phyloP scores from a whole-genome alignment of 306 rosid genomes.

The Prunus davidiana region DNA sequence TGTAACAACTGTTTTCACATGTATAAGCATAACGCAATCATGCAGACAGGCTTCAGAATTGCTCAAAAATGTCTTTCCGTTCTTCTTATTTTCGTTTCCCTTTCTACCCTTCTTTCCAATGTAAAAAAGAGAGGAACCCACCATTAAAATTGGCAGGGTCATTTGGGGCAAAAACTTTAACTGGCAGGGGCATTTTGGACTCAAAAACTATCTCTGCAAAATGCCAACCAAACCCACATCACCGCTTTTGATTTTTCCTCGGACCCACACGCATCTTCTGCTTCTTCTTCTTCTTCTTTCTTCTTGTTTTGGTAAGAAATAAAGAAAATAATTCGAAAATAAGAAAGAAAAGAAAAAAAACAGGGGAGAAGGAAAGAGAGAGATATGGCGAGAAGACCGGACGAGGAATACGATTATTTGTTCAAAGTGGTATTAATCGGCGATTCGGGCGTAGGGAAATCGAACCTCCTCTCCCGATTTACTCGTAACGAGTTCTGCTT shows the following conservation, averaged over 20 bases:
- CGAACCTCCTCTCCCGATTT: constrained; percentile 95
- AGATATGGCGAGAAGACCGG: constrained; percentile 62
- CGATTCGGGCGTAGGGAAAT: constrained; percentile 93
- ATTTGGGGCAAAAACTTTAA: neutral
- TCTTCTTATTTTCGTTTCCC: neutral
- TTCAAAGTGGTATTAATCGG: constrained; percentile 94
- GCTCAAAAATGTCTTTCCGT: neutral
- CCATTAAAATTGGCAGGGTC: neutral
- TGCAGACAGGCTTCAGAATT: neutral
- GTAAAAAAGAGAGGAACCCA: neutral
- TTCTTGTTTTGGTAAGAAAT: neutral
- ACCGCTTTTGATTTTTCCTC: neutral
- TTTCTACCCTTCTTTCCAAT: neutral
- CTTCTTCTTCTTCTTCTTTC: neutral
- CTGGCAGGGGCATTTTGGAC: neutral
- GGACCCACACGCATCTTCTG: neutral
- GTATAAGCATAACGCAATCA: neutral
- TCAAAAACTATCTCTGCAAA: neutral
- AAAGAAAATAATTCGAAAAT: neutral
- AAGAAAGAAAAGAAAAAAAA: neutral
- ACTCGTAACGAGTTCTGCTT: constrained; percentile 94
- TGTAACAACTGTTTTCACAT: neutral
- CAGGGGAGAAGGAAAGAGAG: neutral
- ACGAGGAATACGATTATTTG: constrained; percentile 89
- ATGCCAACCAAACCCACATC: neutral